Conservation (phyloP, 768 basidiomycete species). For the Russula emetica region DNA sequence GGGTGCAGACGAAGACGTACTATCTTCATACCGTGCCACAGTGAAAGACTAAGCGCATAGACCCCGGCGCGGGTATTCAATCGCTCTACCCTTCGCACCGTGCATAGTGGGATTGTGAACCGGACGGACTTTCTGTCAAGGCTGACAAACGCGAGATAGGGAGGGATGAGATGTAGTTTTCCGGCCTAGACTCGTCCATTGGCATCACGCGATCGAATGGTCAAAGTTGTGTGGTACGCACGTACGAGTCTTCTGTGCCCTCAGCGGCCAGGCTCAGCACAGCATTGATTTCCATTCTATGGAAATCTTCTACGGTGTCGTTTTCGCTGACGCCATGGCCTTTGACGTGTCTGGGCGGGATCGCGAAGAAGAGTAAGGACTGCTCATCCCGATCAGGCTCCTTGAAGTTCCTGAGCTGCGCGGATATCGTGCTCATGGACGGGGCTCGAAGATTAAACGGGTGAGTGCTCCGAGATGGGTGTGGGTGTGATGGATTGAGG, state of each 20-base stretch:
- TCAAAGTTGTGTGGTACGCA: conserved; percentile 33
- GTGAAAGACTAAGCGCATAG: conserved; percentile 90
- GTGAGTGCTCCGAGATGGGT: neutral
- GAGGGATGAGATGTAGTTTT: conserved; percentile 81
- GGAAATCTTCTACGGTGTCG: conserved; percentile 39
- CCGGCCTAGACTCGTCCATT: conserved; percentile 62
- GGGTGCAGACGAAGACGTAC: conserved; percentile 43
- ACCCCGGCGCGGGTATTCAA: conserved; percentile 91
- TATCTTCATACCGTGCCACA: conserved; percentile 93
- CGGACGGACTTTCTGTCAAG: conserved; percentile 89
- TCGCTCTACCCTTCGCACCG: conserved; percentile 89
- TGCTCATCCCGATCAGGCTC: conserved; percentile 88
- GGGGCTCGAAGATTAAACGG: neutral
- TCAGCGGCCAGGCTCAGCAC: conserved; percentile 74
- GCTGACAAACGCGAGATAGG: conserved; percentile 86
- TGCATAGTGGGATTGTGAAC: conserved; percentile 87
- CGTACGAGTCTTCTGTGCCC: conserved; percentile 89
- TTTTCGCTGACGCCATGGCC: conserved; percentile 29
- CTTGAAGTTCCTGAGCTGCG: conserved; percentile 86
- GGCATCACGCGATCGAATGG: neutral
- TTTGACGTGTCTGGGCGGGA: conserved; percentile 46
- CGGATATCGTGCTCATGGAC: conserved; percentile 75
- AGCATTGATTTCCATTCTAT: conserved; percentile 85
- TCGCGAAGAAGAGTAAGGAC: conserved; percentile 81
- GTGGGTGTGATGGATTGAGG: neutral